These are phyloP conservation scores for Chrysanthemum seticuspe DNA, from an alignment of 129 eudicot species.

Conservation along the genomic window DNA sequence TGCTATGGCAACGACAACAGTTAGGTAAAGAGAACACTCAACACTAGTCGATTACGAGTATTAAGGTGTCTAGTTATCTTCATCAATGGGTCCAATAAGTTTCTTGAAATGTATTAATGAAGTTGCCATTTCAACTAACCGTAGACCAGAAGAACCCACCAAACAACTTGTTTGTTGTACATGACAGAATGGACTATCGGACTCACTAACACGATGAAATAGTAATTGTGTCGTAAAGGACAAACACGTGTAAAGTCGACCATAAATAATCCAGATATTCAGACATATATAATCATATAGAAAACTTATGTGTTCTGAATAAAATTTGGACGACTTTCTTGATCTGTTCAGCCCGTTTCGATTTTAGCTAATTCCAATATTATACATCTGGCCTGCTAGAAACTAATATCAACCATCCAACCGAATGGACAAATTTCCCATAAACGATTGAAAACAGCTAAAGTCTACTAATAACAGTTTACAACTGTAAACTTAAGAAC, in stretches of 20 bases:
- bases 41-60: conserved; percentile 21
- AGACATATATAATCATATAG: no score
- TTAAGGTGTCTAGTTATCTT: conserved; percentile 19
- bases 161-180: conserved; percentile 24
- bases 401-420: no score
- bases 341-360: no score
- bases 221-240: not conserved
- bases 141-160: conserved; percentile 20
- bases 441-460: no score
- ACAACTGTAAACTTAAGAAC: not conserved
- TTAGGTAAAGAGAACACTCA: conserved; percentile 8
- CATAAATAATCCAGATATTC: no score
- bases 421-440: no score
- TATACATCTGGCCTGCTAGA: no score
- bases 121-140: conserved; percentile 25
- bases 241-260: no score
- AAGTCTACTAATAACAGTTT: not conserved
- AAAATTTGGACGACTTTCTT: no score
- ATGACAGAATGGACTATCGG: not conserved
- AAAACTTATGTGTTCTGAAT: no score
- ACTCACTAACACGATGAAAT: conserved; percentile 2
- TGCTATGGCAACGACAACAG: conserved; percentile 17
- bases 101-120: conserved; percentile 18
- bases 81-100: conserved; percentile 27
- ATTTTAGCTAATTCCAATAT: no score